Evolutionary conservation across 2,329 filamentous ascomycete genomes (phyloP).

Genomic region (Beauveria bassiana): DNA sequence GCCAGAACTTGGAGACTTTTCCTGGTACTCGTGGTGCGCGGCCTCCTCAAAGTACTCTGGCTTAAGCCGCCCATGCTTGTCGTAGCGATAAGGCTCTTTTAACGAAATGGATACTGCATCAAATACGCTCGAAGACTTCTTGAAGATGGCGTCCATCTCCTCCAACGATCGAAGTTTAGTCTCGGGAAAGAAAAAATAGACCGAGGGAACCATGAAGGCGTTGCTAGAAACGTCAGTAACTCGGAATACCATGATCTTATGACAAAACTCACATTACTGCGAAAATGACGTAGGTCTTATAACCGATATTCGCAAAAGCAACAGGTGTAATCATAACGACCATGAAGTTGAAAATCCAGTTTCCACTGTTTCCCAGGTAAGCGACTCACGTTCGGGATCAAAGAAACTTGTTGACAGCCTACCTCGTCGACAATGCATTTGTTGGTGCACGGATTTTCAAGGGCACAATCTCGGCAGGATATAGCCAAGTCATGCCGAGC

Average conservation of each 20-base stretch:
- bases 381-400: neutral
- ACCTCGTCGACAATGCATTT: conserved; percentile 41
- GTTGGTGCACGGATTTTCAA: conserved; percentile 33
- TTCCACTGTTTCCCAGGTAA: neutral
- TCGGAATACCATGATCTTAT: too few relatives aligned
- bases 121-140: conserved; percentile 7
- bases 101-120: conserved; percentile 2
- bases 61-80: conserved; percentile 1
- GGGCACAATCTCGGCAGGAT: conserved; percentile 42
- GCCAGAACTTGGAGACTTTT: conserved; percentile 6
- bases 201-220: conserved; percentile 6
- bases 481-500: conserved; percentile 52
- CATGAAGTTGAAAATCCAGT: conserved; percentile 12
- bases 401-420: neutral
- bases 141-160: conserved; percentile 10
- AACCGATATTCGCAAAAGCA: conserved; percentile 5
- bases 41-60: conserved; percentile 4
- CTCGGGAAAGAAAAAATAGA: conserved; percentile 10
- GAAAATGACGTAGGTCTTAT: conserved; percentile 9
- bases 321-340: conserved; percentile 10
- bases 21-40: neutral
- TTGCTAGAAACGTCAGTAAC: neutral
- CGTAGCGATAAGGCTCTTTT: conserved; percentile 1
- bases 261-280: conserved; percentile 4
- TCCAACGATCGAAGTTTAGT: conserved; percentile 7